Percentiles rank a stretch among this genome's conserved stretches.
These are phyloP conservation scores for Citrullus colocynthis DNA, from an alignment of 306 rosid species.

Conservation along the genomic window DNA sequence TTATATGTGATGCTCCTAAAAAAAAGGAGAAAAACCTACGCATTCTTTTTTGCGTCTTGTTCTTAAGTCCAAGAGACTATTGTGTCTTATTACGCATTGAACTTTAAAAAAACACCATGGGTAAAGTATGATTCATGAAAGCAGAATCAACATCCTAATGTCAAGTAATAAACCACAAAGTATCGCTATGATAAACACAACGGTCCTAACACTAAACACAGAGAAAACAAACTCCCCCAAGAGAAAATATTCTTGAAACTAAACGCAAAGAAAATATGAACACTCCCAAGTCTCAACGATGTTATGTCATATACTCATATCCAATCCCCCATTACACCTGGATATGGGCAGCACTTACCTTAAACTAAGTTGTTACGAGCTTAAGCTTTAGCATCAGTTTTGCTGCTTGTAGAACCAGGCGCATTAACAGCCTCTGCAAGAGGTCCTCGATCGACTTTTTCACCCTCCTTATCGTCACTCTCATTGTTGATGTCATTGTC, in stretches of 20 bases:
- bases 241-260: not conserved
- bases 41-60: too few species aligned
- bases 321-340: not conserved
- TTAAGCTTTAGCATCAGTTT: constrained; percentile 7
- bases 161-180: not conserved
- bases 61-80: too few species aligned
- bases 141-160: not conserved
- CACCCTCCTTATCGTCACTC: not conserved
- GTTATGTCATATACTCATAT: not conserved
- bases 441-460: too few species aligned
- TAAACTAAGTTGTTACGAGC: not conserved
- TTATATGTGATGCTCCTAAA: too few species aligned
- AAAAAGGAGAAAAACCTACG: too few species aligned
- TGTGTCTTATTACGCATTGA: too few species aligned
- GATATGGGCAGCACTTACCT: not conserved
- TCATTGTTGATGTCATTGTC: not conserved
- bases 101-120: too few species aligned
- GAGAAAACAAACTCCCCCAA: not conserved
- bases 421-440: not conserved
- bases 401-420: not conserved
- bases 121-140: too few species aligned
- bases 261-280: not conserved
- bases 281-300: not conserved
- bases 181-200: not conserved
- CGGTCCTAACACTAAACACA: not conserved